Evolutionary conservation across 108 stramenopile species (phyloP).

Genomic region (Nannochloropsis gaditana): DNA sequence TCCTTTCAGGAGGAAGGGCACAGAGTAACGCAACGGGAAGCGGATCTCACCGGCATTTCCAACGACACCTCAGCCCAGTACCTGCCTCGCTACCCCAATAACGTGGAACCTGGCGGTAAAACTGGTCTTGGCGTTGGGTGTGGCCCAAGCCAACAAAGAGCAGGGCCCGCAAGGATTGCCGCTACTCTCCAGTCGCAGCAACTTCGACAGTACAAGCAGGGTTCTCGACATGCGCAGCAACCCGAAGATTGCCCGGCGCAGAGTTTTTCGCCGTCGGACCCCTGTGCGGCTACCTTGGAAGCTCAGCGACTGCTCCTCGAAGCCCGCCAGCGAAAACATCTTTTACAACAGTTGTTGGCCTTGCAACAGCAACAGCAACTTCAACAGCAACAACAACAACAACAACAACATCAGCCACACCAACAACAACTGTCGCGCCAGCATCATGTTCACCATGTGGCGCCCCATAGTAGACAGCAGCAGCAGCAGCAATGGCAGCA

Average conservation of each 20-base stretch:
- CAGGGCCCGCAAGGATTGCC: background rate
- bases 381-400: background rate
- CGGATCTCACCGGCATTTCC: too few species aligned
- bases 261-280: background rate
- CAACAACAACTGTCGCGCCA: background rate
- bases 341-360: background rate
- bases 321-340: background rate
- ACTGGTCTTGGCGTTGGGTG: too few species aligned
- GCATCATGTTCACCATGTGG: background rate
- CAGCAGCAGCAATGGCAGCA: conserved; percentile 18
- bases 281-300: background rate
- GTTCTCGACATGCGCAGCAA: background rate
- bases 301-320: background rate
- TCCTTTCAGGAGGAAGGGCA: too few species aligned
- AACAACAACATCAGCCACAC: background rate
- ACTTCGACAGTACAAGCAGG: background rate
- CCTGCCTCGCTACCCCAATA: too few species aligned
- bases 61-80: too few species aligned
- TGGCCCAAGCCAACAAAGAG: too few species aligned
- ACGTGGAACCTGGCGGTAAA: too few species aligned
- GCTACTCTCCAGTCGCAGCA: background rate
- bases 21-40: too few species aligned
- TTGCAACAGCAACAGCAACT: background rate
- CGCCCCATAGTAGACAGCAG: background rate
- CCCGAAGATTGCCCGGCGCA: background rate